A percentile compares a stretch with the other conserved stretches of the same genome.
phyloP scores from a whole-genome alignment of 129 eudicot species.

The Pittosporum tobira region DNA sequence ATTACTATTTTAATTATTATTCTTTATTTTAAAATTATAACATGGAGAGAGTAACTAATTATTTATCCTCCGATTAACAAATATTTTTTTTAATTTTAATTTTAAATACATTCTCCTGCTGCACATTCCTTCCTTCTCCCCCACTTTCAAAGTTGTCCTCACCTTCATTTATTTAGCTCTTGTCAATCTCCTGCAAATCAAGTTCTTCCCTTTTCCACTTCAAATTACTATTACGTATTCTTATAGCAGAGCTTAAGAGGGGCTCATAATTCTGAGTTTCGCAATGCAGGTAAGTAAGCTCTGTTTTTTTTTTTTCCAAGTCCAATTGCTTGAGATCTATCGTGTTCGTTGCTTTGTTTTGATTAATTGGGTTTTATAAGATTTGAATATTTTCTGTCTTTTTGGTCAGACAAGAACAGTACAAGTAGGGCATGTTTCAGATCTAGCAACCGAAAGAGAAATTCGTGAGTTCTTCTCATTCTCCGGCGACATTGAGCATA shows the following conservation, averaged over 20 bases:
- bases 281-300: constrained; percentile 8
- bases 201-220: background rate
- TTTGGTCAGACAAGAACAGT: constrained; percentile 55
- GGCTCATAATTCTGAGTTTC: background rate
- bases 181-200: background rate
- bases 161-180: background rate
- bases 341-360: background rate
- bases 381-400: background rate
- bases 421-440: constrained; percentile 71
- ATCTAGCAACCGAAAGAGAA: constrained; percentile 96
- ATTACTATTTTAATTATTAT: no score
- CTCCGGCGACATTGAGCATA: constrained; percentile 82
- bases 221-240: background rate
- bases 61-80: background rate
- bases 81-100: no score
- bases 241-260: no score
- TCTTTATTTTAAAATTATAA: no score
- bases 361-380: background rate
- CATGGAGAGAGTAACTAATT: background rate
- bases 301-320: background rate
- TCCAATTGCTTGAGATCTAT: no score
- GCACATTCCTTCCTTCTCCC: background rate
- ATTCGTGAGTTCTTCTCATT: constrained; percentile 91
- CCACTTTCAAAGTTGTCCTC: background rate
- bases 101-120: background rate